Base-by-base conservation (phyloP, 2,329 filamentous ascomycete species). In the Colletotrichum sp. region DNA sequence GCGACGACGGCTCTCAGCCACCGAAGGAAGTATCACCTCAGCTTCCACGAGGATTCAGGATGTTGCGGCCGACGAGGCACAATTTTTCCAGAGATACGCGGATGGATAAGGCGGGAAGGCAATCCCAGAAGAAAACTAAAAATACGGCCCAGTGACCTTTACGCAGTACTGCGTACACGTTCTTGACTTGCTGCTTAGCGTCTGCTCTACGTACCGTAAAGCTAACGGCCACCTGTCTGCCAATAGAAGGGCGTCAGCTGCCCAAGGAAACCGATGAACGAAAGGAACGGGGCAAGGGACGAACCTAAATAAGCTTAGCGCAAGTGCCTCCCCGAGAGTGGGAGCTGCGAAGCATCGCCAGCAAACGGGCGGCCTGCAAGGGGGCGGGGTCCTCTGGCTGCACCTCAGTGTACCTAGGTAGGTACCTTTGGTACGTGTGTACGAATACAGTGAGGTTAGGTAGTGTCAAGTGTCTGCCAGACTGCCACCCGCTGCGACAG, bases 401-500 rank as follows among this genome's bases (percentile, higher is more conserved):
- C 59, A 61, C 18, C 57, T 48, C 18, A 48, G 39, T 12, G 39
- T n/a, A 34, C 13, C 12, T 34, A 32, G 32, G 32, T 34, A 36
- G 34, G 36, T 39, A 18, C 16, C 36, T 39, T 39, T 18, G 36
- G 36, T 43, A 43, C 16, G 36, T 43, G 36, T 43, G 24, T n/a
- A 13, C 26, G 59, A 34, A 32, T 34, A 13, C 59, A 32, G 39
- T 36, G 21, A 36, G 28, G 66, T 14, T 57, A 26, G n/a, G 24
- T 74, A 55, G 73, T 75, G 73, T 64, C 73, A 75, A 75, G 68
- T 63, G 57, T 69, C 73, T 68, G 70, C 57, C 70, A 68, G 57
- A 68, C 61, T 73, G 64, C 64, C 72, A 71, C 68, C 68, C 61
- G 72, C 68, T 75, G 72, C 68, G 72, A 75, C 68, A 75, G 73